These are phyloP conservation scores for Ceratobasidium sp. DNA, from an alignment of 1,284 basidiomycete genomes.

Conservation along the genomic window DNA sequence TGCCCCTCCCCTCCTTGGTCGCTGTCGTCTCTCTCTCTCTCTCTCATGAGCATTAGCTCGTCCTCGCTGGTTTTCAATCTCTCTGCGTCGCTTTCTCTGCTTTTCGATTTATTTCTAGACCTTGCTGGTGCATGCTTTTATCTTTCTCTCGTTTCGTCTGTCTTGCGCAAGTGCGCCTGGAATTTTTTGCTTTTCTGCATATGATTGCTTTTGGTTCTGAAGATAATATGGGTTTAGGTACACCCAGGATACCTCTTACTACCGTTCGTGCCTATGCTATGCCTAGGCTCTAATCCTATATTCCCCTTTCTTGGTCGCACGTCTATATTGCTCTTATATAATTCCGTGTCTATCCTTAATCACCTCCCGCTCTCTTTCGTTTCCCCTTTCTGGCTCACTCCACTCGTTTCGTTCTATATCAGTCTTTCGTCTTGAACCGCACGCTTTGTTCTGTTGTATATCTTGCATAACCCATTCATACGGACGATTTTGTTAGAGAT, in stretches of 20 bases:
- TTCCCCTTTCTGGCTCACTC: neutral
- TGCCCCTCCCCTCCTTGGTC: no score
- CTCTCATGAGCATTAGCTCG: no score
- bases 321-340: neutral
- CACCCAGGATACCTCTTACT: slow-evolving; percentile 31
- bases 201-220: neutral
- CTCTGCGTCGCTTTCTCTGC: no score
- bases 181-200: slow-evolving; percentile 10
- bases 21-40: no score
- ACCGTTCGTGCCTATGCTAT: slow-evolving; percentile 15
- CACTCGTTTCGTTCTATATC: slow-evolving; percentile 5
- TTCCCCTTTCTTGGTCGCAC: neutral
- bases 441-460: slow-evolving; percentile 21
- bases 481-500: neutral
- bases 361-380: neutral
- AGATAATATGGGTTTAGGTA: slow-evolving; percentile 32
- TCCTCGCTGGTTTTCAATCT: no score
- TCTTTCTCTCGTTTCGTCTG: neutral
- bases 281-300: slow-evolving; percentile 34
- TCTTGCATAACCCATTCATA: slow-evolving; percentile 1
- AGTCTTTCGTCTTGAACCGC: neutral
- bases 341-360: neutral
- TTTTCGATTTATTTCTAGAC: slow-evolving; percentile 1
- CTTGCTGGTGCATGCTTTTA: neutral
- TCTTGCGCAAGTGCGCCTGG: neutral